These are phyloP conservation scores for Hymenochaete sp. DNA, from an alignment of 1,284 basidiomycete genomes.

Conservation along the genomic window DNA sequence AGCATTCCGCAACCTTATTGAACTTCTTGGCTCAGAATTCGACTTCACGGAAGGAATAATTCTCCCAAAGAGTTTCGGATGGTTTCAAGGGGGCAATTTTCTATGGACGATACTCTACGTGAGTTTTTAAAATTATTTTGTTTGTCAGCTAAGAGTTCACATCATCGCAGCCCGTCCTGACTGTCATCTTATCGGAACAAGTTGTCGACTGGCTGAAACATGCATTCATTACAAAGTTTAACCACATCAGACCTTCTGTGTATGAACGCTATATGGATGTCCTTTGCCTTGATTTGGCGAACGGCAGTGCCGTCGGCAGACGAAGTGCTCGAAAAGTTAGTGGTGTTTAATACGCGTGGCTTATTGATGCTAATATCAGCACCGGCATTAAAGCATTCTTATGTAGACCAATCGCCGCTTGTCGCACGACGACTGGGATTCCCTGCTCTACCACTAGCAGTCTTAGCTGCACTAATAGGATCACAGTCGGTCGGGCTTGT, in stretches of 20 bases:
- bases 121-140: conserved; percentile 24
- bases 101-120: conserved; percentile 89
- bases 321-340: conserved; percentile 61
- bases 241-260: conserved; percentile 89
- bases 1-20: conserved; percentile 91
- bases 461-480: conserved; percentile 82
- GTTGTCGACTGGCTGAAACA: conserved; percentile 99
- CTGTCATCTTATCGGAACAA: conserved; percentile 89
- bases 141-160: background rate
- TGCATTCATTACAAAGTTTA: conserved; percentile 98
- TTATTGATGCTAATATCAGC: conserved; percentile 1
- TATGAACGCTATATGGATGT: conserved; percentile 97
- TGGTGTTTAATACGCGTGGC: conserved; percentile 3
- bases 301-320: conserved; percentile 65
- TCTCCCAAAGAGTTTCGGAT: conserved; percentile 80
- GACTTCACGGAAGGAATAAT: conserved; percentile 61
- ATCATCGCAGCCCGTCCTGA: conserved; percentile 70
- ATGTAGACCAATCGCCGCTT: conserved; percentile 93
- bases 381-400: conserved; percentile 66
- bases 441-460: conserved; percentile 86
- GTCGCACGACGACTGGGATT: conserved; percentile 93
- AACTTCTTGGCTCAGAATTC: conserved; percentile 85
- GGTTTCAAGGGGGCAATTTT: conserved; percentile 65
- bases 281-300: conserved; percentile 87
- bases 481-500: conserved; percentile 71